Conservation (phyloP, 805 yeast species). For the Saccharomyces kudriavzevii region DNA sequence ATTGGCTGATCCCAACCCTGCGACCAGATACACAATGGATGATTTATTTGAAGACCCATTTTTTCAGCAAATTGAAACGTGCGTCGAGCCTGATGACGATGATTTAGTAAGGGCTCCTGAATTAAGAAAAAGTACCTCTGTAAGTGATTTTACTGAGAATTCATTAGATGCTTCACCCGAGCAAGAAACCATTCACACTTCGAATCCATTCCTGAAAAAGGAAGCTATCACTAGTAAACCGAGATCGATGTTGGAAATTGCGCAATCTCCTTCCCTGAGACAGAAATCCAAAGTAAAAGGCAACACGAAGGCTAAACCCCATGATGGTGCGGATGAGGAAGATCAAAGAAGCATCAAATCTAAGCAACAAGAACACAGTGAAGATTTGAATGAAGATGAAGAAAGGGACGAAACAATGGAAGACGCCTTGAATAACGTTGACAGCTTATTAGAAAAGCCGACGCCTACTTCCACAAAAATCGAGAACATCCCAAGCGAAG, state of each 20-base stretch:
- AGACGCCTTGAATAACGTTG: background rate
- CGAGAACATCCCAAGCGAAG: background rate
- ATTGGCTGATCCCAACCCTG: constrained; percentile 55
- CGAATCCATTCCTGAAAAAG: constrained; percentile 8
- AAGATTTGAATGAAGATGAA: constrained; percentile 4
- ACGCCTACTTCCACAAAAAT: constrained; percentile 2
- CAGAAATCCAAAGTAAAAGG: background rate
- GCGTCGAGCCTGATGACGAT: constrained; percentile 30
- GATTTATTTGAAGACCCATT: constrained; percentile 56
- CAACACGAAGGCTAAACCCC: background rate
- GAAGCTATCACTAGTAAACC: constrained; percentile 7
- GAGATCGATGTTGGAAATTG: constrained; percentile 25
- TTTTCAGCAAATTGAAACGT: constrained; percentile 53
- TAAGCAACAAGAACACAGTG: background rate
- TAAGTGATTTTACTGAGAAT: constrained; percentile 6
- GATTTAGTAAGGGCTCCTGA: constrained; percentile 19
- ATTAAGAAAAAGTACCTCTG: constrained; percentile 17
- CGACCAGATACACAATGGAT: constrained; percentile 46
- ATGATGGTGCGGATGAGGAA: background rate
- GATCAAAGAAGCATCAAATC: background rate
- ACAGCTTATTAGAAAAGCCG: constrained; percentile 6
- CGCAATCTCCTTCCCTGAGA: constrained; percentile 7
- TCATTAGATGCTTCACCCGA: background rate
- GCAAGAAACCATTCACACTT: constrained; percentile 4
- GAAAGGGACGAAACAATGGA: constrained; percentile 1